These are phyloP conservation scores for Saccharomycopsis vini DNA, from an alignment of 805 yeast genomes.

Conservation along the genomic window DNA sequence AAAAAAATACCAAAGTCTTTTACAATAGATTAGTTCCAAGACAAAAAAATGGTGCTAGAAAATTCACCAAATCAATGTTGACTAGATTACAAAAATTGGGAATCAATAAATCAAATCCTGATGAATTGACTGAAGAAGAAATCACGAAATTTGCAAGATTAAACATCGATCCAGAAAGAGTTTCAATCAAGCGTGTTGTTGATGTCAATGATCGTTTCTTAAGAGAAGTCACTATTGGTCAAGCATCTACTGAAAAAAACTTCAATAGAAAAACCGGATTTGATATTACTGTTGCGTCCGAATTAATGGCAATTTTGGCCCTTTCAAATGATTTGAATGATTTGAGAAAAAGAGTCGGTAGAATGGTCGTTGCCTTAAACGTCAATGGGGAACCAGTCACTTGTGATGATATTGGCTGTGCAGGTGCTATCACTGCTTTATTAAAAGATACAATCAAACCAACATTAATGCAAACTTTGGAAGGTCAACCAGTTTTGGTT, in stretches of 20 bases:
- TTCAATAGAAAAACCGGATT: conserved; percentile 80
- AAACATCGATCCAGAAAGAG: conserved; percentile 81
- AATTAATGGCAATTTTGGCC: conserved; percentile 93
- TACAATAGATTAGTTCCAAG: conserved; percentile 81
- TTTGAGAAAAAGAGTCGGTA: conserved; percentile 81
- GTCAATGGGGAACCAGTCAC: conserved; percentile 71
- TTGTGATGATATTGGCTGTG: conserved; percentile 89
- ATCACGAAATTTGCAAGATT: conserved; percentile 66
- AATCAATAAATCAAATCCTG: conserved; percentile 72
- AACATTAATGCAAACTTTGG: conserved; percentile 92
- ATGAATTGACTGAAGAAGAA: conserved; percentile 72
- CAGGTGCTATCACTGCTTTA: conserved; percentile 91
- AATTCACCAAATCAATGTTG: conserved; percentile 76
- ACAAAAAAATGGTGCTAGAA: conserved; percentile 55
- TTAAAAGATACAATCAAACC: conserved; percentile 96
- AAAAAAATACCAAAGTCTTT: conserved; percentile 65
- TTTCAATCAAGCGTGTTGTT: conserved; percentile 87
- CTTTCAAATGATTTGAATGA: conserved; percentile 69
- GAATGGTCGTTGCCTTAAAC: conserved; percentile 76
- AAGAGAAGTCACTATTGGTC: conserved; percentile 82
- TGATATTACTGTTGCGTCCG: conserved; percentile 94
- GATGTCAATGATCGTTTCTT: conserved; percentile 90
- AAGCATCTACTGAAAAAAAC: conserved; percentile 91
- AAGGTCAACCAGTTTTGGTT: conserved; percentile 95
- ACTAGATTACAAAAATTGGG: conserved; percentile 73